A percentile compares a stretch with the other conserved stretches of the same genome.
Conservation (phyloP, 139 green algal species). For the Picochlorum sp. region DNA sequence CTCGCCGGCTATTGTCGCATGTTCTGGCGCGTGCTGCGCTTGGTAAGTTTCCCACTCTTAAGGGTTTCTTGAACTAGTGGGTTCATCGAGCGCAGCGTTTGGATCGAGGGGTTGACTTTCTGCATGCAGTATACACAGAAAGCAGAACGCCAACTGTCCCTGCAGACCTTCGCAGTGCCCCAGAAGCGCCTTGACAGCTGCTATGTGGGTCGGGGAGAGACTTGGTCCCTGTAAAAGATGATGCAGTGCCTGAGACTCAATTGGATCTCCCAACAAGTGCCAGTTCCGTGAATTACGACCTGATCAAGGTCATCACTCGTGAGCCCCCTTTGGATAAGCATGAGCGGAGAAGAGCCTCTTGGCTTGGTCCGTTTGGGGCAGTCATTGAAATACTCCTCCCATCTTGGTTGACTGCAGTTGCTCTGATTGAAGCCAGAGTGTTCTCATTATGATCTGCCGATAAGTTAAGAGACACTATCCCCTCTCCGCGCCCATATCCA, state of each 20-base stretch:
- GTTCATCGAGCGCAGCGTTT: too few relatives aligned
- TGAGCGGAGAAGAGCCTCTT: conserved; percentile 39
- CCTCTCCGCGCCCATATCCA: conserved; percentile 54
- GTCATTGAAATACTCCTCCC: conserved; percentile 73
- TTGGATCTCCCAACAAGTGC: conserved; percentile 40
- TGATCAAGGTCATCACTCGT: neutral
- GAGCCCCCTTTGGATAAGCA: conserved; percentile 19
- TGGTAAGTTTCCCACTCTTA: neutral
- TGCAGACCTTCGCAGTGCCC: conserved; percentile 43
- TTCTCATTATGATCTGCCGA: neutral
- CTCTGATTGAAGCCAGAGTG: neutral
- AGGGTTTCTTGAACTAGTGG: too few relatives aligned
- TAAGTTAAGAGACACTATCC: conserved; percentile 13
- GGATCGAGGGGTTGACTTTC: neutral
- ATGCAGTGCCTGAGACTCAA: conserved; percentile 10
- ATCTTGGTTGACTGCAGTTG: conserved; percentile 76
- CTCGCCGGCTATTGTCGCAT: neutral
- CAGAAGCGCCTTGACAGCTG: conserved; percentile 28
- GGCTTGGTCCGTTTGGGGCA: conserved; percentile 63
- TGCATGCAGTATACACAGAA: conserved; percentile 1
- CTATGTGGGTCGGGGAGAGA: conserved; percentile 1
- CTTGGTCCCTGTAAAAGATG: neutral
- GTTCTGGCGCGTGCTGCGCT: neutral
- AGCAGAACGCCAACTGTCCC: conserved; percentile 51
- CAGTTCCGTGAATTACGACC: conserved; percentile 40